These are phyloP conservation scores for Dryas integrifolia DNA, from an alignment of 331 rosid species.

Conservation along the genomic window DNA sequence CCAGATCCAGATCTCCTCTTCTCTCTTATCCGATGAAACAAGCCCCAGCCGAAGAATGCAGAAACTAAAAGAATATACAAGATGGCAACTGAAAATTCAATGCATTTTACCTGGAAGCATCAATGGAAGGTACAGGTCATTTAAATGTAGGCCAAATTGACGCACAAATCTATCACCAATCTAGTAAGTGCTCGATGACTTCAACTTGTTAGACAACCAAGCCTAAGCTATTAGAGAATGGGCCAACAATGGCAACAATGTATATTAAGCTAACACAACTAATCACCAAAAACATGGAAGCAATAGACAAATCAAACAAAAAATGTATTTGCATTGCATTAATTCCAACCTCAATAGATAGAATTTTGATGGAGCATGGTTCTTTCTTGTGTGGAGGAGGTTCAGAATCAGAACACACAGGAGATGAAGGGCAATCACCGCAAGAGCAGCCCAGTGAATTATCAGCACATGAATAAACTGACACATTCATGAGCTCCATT, in stretches of 20 bases:
- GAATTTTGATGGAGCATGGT: slow-evolving; percentile 64
- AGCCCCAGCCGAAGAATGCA: slow-evolving; percentile 71
- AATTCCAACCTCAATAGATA: slow-evolving; percentile 62
- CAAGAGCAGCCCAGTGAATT: slow-evolving; percentile 96
- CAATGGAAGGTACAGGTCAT: slow-evolving; percentile 27
- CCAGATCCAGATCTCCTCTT: slow-evolving; percentile 44
- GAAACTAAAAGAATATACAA: slow-evolving; percentile 59
- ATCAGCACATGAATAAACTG: slow-evolving; percentile 78
- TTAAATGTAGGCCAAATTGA: slow-evolving; percentile 20
- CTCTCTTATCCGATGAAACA: slow-evolving; percentile 52
- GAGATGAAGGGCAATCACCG: slow-evolving; percentile 90
- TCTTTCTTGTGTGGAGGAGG: slow-evolving; percentile 69
- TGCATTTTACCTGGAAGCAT: slow-evolving; percentile 64
- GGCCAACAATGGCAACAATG: no score
- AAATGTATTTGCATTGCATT: slow-evolving; percentile 14
- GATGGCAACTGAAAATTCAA: slow-evolving; percentile 68
- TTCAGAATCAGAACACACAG: slow-evolving; percentile 60
- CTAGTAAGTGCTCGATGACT: slow-evolving; percentile 9
- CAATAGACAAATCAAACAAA: slow-evolving; percentile 14
- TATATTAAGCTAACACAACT: no score
- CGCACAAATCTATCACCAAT: not conserved
- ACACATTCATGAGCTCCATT: slow-evolving; percentile 76
- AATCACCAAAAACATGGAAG: not conserved
- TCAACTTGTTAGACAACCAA: not conserved
- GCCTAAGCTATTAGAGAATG: no score